phyloP scores from a whole-genome alignment of 768 basidiomycete genomes.

The Tubosaeta sp. region DNA sequence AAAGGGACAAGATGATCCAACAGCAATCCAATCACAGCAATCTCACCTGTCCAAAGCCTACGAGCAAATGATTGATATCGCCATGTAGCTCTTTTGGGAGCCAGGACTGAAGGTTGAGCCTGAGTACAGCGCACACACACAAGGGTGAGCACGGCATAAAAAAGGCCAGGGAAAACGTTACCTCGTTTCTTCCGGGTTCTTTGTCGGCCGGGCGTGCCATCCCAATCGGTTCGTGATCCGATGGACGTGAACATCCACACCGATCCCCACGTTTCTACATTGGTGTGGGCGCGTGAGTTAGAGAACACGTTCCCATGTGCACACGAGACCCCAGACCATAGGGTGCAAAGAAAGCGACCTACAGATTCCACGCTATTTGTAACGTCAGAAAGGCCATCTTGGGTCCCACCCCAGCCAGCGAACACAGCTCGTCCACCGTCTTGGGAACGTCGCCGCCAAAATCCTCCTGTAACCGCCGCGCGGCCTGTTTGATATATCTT shows the following conservation, averaged over 20 bases:
- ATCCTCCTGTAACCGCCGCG: constrained; percentile 61
- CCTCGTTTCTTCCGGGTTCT: constrained; percentile 87
- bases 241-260: constrained; percentile 95
- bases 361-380: constrained; percentile 84
- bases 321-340: background rate
- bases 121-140: background rate
- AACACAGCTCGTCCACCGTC: constrained; percentile 83
- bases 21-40: background rate
- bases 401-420: constrained; percentile 87
- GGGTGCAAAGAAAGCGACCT: constrained; percentile 18
- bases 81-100: constrained; percentile 66
- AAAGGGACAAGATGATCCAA: background rate
- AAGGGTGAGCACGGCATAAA: background rate
- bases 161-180: constrained; percentile 24
- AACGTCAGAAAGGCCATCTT: constrained; percentile 93
- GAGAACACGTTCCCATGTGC: too few relatives aligned
- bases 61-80: constrained; percentile 77
- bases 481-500: constrained; percentile 75
- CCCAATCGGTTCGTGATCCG: constrained; percentile 89
- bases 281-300: background rate
- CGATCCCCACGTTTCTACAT: constrained; percentile 78
- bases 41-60: constrained; percentile 80
- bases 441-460: constrained; percentile 85
- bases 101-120: constrained; percentile 54
- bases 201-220: constrained; percentile 87